Evolutionary conservation across 2,329 filamentous ascomycete species (phyloP).

Genomic region (Berkeleyomyces rouxiae): DNA sequence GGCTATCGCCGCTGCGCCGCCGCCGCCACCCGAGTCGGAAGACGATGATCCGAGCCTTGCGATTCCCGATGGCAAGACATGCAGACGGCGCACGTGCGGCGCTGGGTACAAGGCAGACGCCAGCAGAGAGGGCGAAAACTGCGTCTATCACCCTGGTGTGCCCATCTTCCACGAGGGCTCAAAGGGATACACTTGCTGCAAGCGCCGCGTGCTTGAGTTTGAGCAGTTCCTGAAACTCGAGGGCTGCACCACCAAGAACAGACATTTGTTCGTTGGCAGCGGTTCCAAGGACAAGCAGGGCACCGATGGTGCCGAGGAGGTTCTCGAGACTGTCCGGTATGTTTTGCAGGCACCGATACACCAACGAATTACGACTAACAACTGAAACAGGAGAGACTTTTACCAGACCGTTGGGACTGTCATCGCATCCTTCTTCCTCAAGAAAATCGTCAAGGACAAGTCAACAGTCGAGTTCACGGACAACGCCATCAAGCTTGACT

Average conservation of each 20-base stretch:
- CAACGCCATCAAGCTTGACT: slow-evolving; percentile 53
- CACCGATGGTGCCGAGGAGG: slow-evolving; percentile 44
- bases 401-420: slow-evolving; percentile 80
- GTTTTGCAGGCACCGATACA: slow-evolving; percentile 16
- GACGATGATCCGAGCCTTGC: slow-evolving; percentile 64
- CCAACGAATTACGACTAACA: not conserved
- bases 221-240: slow-evolving; percentile 95
- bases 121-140: slow-evolving; percentile 54
- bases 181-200: slow-evolving; percentile 96
- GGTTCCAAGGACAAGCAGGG: slow-evolving; percentile 43
- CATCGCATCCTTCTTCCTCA: slow-evolving; percentile 84
- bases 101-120: slow-evolving; percentile 44
- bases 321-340: slow-evolving; percentile 61
- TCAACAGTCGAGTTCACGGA: slow-evolving; percentile 55
- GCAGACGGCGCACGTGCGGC: slow-evolving; percentile 63
- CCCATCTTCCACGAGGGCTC: slow-evolving; percentile 96
- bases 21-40: slow-evolving; percentile 60
- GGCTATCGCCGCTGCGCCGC: slow-evolving; percentile 34
- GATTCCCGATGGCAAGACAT: slow-evolving; percentile 58
- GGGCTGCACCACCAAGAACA: slow-evolving; percentile 67
- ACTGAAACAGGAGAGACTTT: slow-evolving; percentile 49
- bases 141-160: slow-evolving; percentile 73
- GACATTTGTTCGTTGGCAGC: slow-evolving; percentile 71
- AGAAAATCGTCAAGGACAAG: slow-evolving; percentile 79
- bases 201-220: slow-evolving; percentile 86